Evolutionary conservation across 805 yeast genomes (phyloP).

Genomic region (Saturnispora dispora): DNA sequence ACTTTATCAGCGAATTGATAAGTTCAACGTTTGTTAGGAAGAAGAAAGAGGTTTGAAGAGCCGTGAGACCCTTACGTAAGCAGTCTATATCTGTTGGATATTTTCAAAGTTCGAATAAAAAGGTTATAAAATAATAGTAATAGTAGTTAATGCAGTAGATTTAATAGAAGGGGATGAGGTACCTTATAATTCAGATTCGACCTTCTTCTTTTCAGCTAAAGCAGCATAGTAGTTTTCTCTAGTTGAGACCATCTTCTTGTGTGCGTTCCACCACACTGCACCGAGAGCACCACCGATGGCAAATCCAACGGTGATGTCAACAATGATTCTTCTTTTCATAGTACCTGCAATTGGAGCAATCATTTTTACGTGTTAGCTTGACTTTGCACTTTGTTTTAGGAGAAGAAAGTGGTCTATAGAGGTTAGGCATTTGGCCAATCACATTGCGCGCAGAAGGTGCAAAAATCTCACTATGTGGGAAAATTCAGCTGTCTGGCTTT

Average conservation of each 20-base stretch:
- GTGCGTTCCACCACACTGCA: conserved; percentile 76
- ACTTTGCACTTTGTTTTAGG: conserved; percentile 6
- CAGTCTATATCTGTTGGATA: neutral
- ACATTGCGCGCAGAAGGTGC: conserved; percentile 5
- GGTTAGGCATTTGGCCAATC: conserved; percentile 10
- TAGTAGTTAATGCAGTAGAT: neutral
- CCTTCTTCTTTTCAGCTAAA: conserved; percentile 64
- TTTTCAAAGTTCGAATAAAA: neutral
- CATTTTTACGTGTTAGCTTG: conserved; percentile 39
- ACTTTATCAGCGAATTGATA: too few relatives aligned
- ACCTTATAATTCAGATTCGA: conserved; percentile 34
- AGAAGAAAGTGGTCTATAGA: conserved; percentile 1
- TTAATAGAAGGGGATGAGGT: neutral
- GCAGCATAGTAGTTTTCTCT: conserved; percentile 83
- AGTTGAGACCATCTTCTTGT: conserved; percentile 58
- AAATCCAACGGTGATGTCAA: conserved; percentile 63
- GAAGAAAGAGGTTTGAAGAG: neutral
- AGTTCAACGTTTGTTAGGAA: too few relatives aligned
- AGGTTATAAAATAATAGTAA: neutral
- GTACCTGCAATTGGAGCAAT: conserved; percentile 82
- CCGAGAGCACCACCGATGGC: conserved; percentile 40
- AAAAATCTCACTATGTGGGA: neutral
- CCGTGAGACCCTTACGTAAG: neutral
- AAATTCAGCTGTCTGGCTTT: neutral
- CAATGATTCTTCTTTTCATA: conserved; percentile 68